Evolutionary conservation across 495 filamentous ascomycete species (phyloP).

Genomic region (Neurospora sp.): DNA sequence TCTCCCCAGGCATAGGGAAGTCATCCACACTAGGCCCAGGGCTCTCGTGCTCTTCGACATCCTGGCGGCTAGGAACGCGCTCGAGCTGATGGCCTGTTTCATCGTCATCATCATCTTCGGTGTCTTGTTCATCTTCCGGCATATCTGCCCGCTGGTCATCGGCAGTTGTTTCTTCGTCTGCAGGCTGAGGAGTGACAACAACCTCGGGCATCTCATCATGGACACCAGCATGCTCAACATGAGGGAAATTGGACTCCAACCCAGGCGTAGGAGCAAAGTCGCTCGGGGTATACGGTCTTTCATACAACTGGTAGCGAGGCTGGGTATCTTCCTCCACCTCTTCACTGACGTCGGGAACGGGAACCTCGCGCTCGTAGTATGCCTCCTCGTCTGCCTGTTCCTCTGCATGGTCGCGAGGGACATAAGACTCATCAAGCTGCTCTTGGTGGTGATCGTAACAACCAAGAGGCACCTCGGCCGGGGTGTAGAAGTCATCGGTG

Average conservation of each 20-base stretch:
- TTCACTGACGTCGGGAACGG: not conserved
- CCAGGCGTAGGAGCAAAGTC: not conserved
- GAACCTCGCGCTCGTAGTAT: not conserved
- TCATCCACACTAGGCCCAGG: not conserved
- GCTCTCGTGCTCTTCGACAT: not conserved
- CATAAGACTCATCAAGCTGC: not conserved
- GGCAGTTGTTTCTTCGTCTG: no score
- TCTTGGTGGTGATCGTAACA: not conserved
- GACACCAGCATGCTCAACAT: not conserved
- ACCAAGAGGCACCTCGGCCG: not conserved
- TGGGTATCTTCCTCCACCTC: not conserved
- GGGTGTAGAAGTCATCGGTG: not conserved
- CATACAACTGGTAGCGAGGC: not conserved
- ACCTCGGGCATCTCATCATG: no score
- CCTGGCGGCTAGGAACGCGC: not conserved
- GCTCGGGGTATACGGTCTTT: not conserved
- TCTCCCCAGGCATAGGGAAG: not conserved
- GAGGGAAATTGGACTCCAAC: not conserved
- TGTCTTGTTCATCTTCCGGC: not conserved
- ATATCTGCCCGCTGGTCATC: no score
- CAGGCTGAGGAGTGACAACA: no score
- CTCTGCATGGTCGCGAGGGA: not conserved
- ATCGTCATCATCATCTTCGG: not conserved
- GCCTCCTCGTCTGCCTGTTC: not conserved
- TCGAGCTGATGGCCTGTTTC: not conserved